phyloP scores from a whole-genome alignment of 352 stramenopile species.

The Pythium volutum region DNA sequence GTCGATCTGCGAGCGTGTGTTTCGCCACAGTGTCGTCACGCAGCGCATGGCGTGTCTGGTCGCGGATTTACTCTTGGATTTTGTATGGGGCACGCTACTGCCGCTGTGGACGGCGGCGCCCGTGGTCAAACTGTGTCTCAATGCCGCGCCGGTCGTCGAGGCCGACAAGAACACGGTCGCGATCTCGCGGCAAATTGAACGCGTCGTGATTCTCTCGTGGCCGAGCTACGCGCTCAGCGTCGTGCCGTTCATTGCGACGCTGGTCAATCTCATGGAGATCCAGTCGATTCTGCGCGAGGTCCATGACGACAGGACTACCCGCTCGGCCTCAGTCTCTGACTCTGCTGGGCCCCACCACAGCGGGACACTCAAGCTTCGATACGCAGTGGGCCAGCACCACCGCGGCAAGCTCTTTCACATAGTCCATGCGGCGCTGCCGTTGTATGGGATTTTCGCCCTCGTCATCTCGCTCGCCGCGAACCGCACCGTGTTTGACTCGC shows the following conservation, averaged over 20 bases:
- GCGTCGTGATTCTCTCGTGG: conserved; percentile 11
- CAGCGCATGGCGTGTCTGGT: conserved; percentile 10
- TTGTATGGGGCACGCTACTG: conserved; percentile 15
- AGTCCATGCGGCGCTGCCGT: too few relatives aligned
- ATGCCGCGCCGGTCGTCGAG: not conserved
- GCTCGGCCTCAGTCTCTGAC: too few relatives aligned
- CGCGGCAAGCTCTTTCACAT: too few relatives aligned
- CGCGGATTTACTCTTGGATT: conserved; percentile 10
- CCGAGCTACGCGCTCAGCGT: conserved; percentile 8
- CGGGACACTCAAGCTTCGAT: too few relatives aligned
- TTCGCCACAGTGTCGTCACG: not conserved
- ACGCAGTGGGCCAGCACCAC: too few relatives aligned
- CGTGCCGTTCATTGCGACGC: conserved; percentile 8
- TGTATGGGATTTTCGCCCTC: too few relatives aligned
- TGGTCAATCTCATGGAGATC: not conserved
- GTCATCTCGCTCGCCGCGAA: too few relatives aligned
- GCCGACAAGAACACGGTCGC: not conserved
- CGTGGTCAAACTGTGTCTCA: conserved; percentile 2
- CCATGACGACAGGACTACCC: too few relatives aligned
- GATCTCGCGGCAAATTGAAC: conserved; percentile 2
- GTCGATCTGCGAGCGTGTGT: not conserved
- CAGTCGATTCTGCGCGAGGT: too few relatives aligned
- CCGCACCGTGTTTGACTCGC: too few relatives aligned
- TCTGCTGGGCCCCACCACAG: too few relatives aligned
- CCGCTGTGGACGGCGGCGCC: conserved; percentile 25